phyloP scores from a whole-genome alignment of 2,329 filamentous ascomycete genomes.

The Claviceps paspali region DNA sequence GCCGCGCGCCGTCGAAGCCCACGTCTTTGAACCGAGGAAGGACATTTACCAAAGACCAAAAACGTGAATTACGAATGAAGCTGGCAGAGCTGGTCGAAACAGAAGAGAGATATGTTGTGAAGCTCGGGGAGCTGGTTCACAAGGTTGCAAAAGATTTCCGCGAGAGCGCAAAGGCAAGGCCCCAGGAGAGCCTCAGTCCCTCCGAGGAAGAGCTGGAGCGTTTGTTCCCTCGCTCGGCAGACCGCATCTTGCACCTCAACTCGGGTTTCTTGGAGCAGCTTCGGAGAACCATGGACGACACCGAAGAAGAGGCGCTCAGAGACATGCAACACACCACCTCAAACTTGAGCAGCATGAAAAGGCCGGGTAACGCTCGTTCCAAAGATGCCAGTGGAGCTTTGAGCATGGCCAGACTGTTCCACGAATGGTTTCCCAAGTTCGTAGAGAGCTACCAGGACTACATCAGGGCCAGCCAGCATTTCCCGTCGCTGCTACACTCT shows the following conservation, averaged over 20 bases:
- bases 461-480: constrained; percentile 77
- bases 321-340: constrained; percentile 52
- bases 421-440: constrained; percentile 90
- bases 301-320: constrained; percentile 61
- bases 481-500: constrained; percentile 63
- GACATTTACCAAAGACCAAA: constrained; percentile 66
- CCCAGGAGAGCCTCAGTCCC: constrained; percentile 50
- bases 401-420: constrained; percentile 62
- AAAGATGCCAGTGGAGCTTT: constrained; percentile 67
- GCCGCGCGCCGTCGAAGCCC: constrained; percentile 75
- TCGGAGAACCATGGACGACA: constrained; percentile 62
- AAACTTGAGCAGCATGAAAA: constrained; percentile 25
- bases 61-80: constrained; percentile 71
- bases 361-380: constrained; percentile 27
- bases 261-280: constrained; percentile 65
- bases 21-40: constrained; percentile 65
- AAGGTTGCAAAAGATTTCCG: constrained; percentile 70
- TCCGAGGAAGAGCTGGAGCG: constrained; percentile 56
- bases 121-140: constrained; percentile 70
- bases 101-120: constrained; percentile 83
- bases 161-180: constrained; percentile 45
- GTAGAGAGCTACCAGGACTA: constrained; percentile 86
- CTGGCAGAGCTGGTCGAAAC: constrained; percentile 85
- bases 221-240: constrained; percentile 68
- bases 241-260: constrained; percentile 70